These are phyloP conservation scores for Lepidopterella palustris DNA, from an alignment of 495 filamentous ascomycete genomes.

Conservation along the genomic window DNA sequence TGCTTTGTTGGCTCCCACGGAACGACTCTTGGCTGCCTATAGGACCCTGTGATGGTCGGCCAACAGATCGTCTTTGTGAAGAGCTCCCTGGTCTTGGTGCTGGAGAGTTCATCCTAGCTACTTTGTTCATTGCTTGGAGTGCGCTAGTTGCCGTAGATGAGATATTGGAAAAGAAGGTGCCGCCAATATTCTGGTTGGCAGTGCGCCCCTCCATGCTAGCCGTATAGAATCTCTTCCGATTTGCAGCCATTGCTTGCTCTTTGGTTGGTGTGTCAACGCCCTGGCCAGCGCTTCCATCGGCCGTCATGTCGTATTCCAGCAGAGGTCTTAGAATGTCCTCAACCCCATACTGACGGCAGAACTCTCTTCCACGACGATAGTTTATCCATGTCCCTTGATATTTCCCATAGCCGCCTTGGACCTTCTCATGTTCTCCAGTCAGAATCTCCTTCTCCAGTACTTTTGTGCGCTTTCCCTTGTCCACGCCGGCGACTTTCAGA, in stretches of 20 bases:
- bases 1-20: conserved; percentile 58
- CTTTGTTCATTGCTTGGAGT: conserved; percentile 88
- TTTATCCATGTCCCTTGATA: conserved; percentile 99
- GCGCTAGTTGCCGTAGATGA: conserved; percentile 87
- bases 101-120: conserved; percentile 80
- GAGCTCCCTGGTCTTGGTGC: conserved; percentile 49
- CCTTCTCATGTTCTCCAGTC: conserved; percentile 93
- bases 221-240: conserved; percentile 85
- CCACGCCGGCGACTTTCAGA: conserved; percentile 85
- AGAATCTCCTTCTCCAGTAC: conserved; percentile 96
- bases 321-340: conserved; percentile 79
- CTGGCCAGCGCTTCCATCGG: conserved; percentile 61
- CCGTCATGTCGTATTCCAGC: conserved; percentile 79
- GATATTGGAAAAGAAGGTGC: conserved; percentile 94
- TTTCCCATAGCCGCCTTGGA: conserved; percentile 96
- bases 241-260: conserved; percentile 97
- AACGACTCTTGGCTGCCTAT: conserved; percentile 58
- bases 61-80: conserved; percentile 42
- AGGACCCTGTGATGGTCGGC: conserved; percentile 57
- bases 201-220: conserved; percentile 59
- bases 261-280: conserved; percentile 87
- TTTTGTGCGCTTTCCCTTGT: conserved; percentile 95
- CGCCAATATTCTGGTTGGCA: conserved; percentile 57
- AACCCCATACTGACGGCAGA: conserved; percentile 90
- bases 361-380: conserved; percentile 81